Conservation (phyloP, 352 stramenopile species). For the Phytophthora foliorum region DNA sequence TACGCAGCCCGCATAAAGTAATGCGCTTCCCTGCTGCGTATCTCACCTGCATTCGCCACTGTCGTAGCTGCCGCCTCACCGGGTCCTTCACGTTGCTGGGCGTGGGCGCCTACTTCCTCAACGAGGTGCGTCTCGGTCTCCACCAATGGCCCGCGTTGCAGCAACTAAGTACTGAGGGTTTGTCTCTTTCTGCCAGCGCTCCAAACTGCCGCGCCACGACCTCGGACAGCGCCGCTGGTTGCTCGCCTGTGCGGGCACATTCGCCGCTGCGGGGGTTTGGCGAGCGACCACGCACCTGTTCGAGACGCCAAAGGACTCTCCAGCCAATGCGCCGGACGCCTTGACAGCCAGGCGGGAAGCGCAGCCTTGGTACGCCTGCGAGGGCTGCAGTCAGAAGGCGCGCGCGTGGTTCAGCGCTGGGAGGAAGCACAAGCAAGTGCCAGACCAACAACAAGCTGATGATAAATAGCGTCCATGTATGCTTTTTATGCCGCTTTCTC, state of each 20-base stretch:
- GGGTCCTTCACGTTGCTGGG: slow-evolving; percentile 63
- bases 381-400: slow-evolving; percentile 17
- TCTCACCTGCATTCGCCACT: slow-evolving; percentile 2
- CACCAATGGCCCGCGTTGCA: background rate
- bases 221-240: slow-evolving; percentile 68
- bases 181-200: slow-evolving; percentile 32
- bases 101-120: slow-evolving; percentile 64
- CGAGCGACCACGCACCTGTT: slow-evolving; percentile 63
- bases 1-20: slow-evolving; percentile 8
- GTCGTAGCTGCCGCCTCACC: slow-evolving; percentile 61
- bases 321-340: background rate
- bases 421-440: background rate
- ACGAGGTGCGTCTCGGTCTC: slow-evolving; percentile 45
- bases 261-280: slow-evolving; percentile 57
- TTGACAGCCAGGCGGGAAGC: background rate
- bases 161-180: background rate
- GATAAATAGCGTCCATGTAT: slow-evolving; percentile 58
- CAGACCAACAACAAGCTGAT: slow-evolving; percentile 10
- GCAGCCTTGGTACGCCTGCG: slow-evolving; percentile 14
- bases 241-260: slow-evolving; percentile 57
- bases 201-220: slow-evolving; percentile 52
- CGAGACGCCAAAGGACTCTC: slow-evolving; percentile 15
- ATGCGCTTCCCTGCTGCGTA: background rate
- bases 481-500: slow-evolving; percentile 36
- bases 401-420: slow-evolving; percentile 17